phyloP scores from a whole-genome alignment of 805 yeast genomes.

The Myxozyma monticola region DNA sequence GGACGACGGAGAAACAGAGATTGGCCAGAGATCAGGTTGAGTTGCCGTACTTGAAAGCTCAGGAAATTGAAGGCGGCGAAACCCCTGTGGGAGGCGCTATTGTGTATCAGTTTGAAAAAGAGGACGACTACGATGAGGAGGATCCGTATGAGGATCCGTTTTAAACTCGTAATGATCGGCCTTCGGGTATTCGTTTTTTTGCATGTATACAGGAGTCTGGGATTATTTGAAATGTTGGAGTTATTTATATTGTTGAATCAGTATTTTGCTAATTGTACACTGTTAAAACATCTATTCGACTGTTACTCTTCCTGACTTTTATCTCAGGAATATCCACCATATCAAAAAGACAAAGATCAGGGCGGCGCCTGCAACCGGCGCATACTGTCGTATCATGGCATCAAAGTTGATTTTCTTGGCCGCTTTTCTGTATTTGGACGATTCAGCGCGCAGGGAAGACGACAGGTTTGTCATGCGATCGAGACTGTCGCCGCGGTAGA shows the following conservation, averaged over 20 bases:
- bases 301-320: too few species aligned
- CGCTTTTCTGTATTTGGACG: constrained; percentile 81
- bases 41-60: constrained; percentile 90
- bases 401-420: constrained; percentile 91
- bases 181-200: not conserved
- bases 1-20: constrained; percentile 72
- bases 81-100: constrained; percentile 79
- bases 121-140: constrained; percentile 97
- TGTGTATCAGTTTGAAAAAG: constrained; percentile 92
- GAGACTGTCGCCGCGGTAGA: constrained; percentile 91
- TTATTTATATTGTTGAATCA: too few species aligned
- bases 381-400: constrained; percentile 82
- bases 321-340: constrained; percentile 66
- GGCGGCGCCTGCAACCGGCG: constrained; percentile 76
- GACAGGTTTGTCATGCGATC: constrained; percentile 91
- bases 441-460: constrained; percentile 72
- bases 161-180: constrained; percentile 38
- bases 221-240: too few species aligned
- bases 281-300: too few species aligned
- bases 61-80: constrained; percentile 53
- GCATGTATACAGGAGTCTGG: too few species aligned
- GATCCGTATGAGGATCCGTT: constrained; percentile 98
- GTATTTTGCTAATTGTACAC: too few species aligned
- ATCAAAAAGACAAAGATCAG: constrained; percentile 67
- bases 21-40: constrained; percentile 81